Conservation (phyloP, 1,139 yeast genomes). For the Diutina ranongensis region DNA sequence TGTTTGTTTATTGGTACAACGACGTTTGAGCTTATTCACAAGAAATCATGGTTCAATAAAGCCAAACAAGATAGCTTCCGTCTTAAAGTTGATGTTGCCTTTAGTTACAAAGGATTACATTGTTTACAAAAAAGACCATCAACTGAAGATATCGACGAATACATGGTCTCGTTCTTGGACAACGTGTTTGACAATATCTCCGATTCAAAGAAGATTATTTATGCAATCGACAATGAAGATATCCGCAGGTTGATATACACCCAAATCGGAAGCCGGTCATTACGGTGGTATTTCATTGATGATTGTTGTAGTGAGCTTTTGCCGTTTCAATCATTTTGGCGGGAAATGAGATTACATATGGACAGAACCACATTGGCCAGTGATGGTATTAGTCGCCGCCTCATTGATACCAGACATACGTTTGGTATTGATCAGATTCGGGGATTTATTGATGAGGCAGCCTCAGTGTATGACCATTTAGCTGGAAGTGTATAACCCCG, state of each 20-base stretch:
- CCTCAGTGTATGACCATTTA: neutral
- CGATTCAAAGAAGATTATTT: neutral
- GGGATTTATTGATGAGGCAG: neutral
- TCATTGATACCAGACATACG: neutral
- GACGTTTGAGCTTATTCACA: neutral
- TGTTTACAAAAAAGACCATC: neutral
- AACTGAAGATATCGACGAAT: neutral
- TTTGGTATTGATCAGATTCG: neutral
- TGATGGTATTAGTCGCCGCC: neutral
- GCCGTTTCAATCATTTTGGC: neutral
- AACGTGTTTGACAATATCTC: neutral
- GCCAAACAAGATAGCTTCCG: neutral
- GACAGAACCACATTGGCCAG: neutral
- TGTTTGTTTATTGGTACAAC: neutral
- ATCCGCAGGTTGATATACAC: neutral
- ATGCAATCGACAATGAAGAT: neutral
- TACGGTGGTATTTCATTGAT: neutral
- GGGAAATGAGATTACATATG: neutral
- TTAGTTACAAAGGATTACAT: neutral
- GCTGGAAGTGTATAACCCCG: neutral
- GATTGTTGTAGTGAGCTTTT: neutral
- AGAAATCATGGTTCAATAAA: neutral
- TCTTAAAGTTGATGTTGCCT: neutral
- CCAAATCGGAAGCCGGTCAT: neutral
- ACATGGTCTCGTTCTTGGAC: too few relatives aligned